Base-by-base conservation (phyloP, 2,329 filamentous ascomycete genomes). In the Alternaria consortialis region DNA sequence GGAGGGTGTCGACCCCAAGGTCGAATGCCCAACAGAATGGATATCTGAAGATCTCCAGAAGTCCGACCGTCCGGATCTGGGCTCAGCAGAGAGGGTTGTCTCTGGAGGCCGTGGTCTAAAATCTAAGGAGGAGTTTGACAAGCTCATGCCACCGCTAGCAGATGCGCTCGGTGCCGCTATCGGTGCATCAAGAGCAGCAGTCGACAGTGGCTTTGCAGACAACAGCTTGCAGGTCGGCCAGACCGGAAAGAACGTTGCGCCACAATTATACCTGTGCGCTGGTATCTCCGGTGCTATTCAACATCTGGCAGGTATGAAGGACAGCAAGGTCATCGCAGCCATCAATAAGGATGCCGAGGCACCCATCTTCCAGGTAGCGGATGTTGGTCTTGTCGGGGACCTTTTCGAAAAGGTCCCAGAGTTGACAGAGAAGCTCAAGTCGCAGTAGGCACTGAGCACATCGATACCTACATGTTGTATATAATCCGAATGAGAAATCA, bases 221-320 rank as follows among this genome's bases (percentile, higher is more conserved):
- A 99, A 99, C 86, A 97, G 93, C 80, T 84, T 99, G 71, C 95
- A 99, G 82, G 94, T 99, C 67, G 95, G 95, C 46, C 95, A 99
- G 85, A 99, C 95, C 13, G 95, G 95, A 74, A 99, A 99, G 87
- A 97, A 98, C 64, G 94, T 99, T 56, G 95, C 95, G 47, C 95
- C 95, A 61, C 90, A 99, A 80, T 84, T 99, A 63, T 99, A 99
- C 79, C 86, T 99, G 70, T 96, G 93, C 55, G 94, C 94, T 12
- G 95, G 95, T 75, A 98, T 99, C 72, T 97, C 93, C 8, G 95
- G 95, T 55, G 95, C 95, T 23, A 99, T 99, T 71, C 95, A 99
- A 83, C 95, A 99, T 84, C 81, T 99, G 81, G 95, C 95, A 32
- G 95, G 95, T 77, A 99, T 99, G 95, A 99, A 99, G 87, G 95